Evolutionary conservation across 1,284 basidiomycete species (phyloP), one percentile per base, ranked within the genome.

Genomic region (Schizophyllum commune): DNA sequence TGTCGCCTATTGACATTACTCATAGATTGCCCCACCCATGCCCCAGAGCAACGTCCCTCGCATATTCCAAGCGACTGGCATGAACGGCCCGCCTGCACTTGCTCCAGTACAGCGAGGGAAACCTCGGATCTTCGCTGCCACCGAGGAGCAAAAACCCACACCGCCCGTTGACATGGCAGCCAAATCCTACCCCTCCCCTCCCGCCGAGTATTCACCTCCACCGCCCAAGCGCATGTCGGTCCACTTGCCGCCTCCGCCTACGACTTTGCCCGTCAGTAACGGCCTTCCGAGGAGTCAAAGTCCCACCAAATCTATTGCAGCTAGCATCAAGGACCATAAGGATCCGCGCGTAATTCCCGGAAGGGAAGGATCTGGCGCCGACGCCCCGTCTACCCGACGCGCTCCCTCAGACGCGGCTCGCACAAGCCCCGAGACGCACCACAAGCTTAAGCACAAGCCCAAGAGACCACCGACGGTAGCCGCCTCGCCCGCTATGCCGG

Each of bases 401-500:
- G 17, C 39, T 17, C 39, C 39, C 17, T 20, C 58, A 34, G 56
- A 54, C 8, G 27, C 59, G 1, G 22, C 33, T 6, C 47, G 61
- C 7, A 54, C 62, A 9, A 56, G 58, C 33, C 53, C 61, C 6
- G 56, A 62, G 51, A 53, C 60, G 4, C 64, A 61, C 55, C 67
- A 66, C 22, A 63, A 58, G 9, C 64, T 69, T 17, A 65, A 47
- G 39, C 39, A 47, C 8, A 47, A 47, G 8, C 17, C 63, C 0
- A 69, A 71, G 57, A 51, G 64, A 51, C 68, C 65, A 7, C 65
- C 64, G 56, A 57, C 56, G 3, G 65, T 63, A 9, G 2, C 66
- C 65, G 11, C 63, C 60, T 52, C 56, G 63, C 20, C 64, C 63
- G 39, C 51, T 21, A 33, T 64, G 65, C 57, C 39, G 4, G 17